A percentile compares a stretch with the other conserved stretches of the same genome.
These are phyloP conservation scores for Leucosporidium scottii DNA, from an alignment of 768 basidiomycete species.

Conservation along the genomic window DNA sequence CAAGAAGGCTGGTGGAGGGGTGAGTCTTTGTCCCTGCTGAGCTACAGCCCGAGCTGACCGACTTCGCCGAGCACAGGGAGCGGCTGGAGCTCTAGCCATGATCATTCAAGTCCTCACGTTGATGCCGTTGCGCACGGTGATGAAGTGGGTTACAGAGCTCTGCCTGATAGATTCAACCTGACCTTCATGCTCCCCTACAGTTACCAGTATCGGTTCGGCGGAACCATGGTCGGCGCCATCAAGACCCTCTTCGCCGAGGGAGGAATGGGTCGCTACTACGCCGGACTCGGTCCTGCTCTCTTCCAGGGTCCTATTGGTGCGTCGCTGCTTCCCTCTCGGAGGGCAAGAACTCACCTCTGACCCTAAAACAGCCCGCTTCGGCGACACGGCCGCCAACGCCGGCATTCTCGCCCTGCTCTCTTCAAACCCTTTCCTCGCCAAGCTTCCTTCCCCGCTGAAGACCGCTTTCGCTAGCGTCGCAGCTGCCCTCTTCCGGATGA, in stretches of 20 bases:
- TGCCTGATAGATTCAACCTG: constrained; percentile 25
- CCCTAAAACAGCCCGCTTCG: constrained; percentile 55
- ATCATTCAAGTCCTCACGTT: constrained; percentile 69
- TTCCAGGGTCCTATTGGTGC: constrained; percentile 55
- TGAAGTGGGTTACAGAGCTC: constrained; percentile 80
- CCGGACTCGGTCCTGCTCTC: constrained; percentile 76
- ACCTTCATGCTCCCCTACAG: not conserved
- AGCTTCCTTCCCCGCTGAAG: constrained; percentile 60
- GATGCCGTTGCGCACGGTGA: constrained; percentile 61
- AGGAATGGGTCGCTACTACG: constrained; percentile 66
- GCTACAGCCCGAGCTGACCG: not conserved
- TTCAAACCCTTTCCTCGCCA: constrained; percentile 63
- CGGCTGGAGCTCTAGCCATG: constrained; percentile 58
- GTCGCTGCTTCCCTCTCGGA: not conserved
- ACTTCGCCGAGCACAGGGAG: constrained; percentile 1
- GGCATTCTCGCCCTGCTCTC: constrained; percentile 80
- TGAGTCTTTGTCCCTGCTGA: constrained; percentile 53
- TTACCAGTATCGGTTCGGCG: constrained; percentile 54
- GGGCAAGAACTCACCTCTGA: not conserved
- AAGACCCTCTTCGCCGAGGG: constrained; percentile 67
- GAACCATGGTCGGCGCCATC: constrained; percentile 58
- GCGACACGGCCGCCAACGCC: constrained; percentile 89
- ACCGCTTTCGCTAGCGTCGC: constrained; percentile 70
- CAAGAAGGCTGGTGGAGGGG: constrained; percentile 73
- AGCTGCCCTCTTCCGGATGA: constrained; percentile 79